Conservation (phyloP, 2,329 filamentous ascomycete genomes). For the Venturia pyrina region DNA sequence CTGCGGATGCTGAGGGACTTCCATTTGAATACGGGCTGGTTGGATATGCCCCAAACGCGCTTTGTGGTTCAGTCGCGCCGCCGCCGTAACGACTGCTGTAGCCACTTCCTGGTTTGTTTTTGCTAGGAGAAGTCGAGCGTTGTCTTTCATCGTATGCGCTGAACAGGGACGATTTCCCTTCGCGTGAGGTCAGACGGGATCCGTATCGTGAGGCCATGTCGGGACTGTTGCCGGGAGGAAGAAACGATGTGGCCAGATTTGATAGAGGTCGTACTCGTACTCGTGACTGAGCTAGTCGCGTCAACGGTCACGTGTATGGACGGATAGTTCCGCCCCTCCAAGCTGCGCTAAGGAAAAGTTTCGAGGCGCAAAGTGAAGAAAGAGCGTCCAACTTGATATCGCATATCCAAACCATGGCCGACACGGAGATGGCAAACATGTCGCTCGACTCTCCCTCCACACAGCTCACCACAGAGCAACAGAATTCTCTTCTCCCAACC, state of each 20-base stretch:
- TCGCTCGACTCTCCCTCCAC: conserved; percentile 7
- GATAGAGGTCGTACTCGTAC: too few relatives aligned
- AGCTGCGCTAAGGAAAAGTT: conserved; percentile 5
- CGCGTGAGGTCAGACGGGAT: conserved; percentile 19
- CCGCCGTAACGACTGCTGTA: conserved; percentile 20
- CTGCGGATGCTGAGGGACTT: conserved; percentile 10
- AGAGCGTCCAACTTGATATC: background rate
- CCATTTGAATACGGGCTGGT: conserved; percentile 5
- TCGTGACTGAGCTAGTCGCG: too few relatives aligned
- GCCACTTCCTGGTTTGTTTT: conserved; percentile 16
- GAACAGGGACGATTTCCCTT: conserved; percentile 29
- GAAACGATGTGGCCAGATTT: background rate
- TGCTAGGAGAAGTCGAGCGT: conserved; percentile 26
- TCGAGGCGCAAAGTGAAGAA: background rate
- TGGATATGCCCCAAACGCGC: conserved; percentile 28
- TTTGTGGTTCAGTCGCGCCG: conserved; percentile 9
- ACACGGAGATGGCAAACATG: conserved; percentile 11
- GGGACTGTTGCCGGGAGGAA: background rate
- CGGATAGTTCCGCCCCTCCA: background rate
- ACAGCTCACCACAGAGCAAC: background rate
- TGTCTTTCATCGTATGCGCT: conserved; percentile 27
- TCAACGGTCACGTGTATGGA: background rate
- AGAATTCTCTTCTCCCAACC: background rate
- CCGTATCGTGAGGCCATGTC: conserved; percentile 13
- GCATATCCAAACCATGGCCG: background rate